Evolutionary conservation across 2,329 filamentous ascomycete species (phyloP), one percentile per base, ranked within the genome.

Genomic region (Penicillium sp.): DNA sequence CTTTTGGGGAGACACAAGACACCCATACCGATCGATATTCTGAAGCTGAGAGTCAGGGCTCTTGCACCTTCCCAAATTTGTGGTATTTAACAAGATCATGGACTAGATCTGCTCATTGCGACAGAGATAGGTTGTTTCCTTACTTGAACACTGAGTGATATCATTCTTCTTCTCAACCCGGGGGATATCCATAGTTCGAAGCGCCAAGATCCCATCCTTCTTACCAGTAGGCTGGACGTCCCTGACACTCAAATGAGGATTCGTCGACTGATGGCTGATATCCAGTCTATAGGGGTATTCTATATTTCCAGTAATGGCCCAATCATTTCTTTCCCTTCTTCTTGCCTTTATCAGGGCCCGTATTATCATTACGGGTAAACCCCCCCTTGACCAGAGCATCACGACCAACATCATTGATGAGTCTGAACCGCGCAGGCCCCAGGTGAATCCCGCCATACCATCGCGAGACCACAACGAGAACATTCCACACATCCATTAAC

Each of bases 391-490:
- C 85, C 63, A 98, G 83, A 0, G 89, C 90, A 77, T 97, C 92
- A 69, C 93, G 85, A 7, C 92, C 93, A 9, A 88, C 90, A 56
- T 85, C 84, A 73, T 97, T 97, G 72, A 99, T 98, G 55, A 96
- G 81, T 13, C 92, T 87, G 73, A 99, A 99, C 64, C 95, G 82
- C 73, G 93, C 89, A 51, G 94, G 93, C 0, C 95, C 95, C 47
- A 99, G 78, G 68, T 92, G 89, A 58, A 96, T 85, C 1, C 95
- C 95, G 4, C 95, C 95, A 75, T 96, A 99, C 95, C 95, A 99
- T 62, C 95, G 81, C 40, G 91, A 92, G 31, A 99, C 94, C 3
- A 99, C 89, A 0, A 99, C 92, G 80, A 98, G 89, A 16, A 89
- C 89, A 75, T 96, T 86, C 92, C 93, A 97, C 11, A 96, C 82